Evolutionary conservation across 1,284 basidiomycete genomes (phyloP).

Genomic region (Sanghuangporus baumii): DNA sequence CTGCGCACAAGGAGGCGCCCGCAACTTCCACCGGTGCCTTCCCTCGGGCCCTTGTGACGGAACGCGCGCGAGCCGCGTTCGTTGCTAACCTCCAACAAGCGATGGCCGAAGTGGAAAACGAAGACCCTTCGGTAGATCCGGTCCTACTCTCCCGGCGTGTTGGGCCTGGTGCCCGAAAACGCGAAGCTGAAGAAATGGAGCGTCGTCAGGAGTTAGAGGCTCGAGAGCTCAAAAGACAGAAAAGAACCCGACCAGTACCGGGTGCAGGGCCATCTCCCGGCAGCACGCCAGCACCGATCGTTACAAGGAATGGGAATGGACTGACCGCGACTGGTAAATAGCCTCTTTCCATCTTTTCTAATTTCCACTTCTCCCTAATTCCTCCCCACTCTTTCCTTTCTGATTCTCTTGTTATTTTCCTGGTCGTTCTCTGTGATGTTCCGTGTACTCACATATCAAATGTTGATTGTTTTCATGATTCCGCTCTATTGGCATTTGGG

Average conservation of each 20-base stretch:
- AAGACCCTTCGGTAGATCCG: slow-evolving; percentile 42
- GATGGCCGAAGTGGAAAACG: slow-evolving; percentile 40
- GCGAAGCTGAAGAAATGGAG: slow-evolving; percentile 36
- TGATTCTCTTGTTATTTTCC: neutral
- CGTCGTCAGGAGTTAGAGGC: slow-evolving; percentile 36
- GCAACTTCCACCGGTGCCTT: slow-evolving; percentile 35
- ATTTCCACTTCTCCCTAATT: neutral
- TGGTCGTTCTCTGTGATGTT: neutral
- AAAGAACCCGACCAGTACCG: slow-evolving; percentile 21
- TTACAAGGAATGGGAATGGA: slow-evolving; percentile 30
- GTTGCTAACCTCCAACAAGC: slow-evolving; percentile 42
- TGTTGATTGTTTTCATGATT: neutral
- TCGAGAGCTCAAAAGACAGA: slow-evolving; percentile 31
- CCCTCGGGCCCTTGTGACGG: slow-evolving; percentile 39
- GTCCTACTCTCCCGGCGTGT: slow-evolving; percentile 41
- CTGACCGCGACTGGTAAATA: slow-evolving; percentile 15
- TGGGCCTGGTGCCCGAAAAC: slow-evolving; percentile 39
- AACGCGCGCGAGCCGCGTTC: slow-evolving; percentile 32
- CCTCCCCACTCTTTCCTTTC: neutral
- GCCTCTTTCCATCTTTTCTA: slow-evolving; percentile 8
- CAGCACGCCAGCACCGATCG: slow-evolving; percentile 14
- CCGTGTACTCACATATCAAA: slow-evolving; percentile 15
- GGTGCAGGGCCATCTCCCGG: neutral
- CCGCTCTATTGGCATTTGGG: slow-evolving; percentile 1
- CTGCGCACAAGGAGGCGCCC: slow-evolving; percentile 22